Evolutionary conservation across 1,284 basidiomycete species (phyloP).

Genomic region (Neolentinus lepideus): DNA sequence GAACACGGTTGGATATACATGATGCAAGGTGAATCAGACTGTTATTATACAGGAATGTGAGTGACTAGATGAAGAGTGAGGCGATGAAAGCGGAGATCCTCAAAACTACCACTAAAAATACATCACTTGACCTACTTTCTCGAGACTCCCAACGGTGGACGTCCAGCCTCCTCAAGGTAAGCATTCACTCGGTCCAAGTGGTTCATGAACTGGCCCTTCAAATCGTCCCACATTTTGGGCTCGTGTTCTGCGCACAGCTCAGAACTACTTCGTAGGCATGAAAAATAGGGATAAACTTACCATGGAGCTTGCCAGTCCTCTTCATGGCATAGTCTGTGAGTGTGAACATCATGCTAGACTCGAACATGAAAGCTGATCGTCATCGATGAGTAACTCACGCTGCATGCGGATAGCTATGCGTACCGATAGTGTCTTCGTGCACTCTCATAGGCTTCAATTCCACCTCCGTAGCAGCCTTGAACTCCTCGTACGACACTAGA

Average conservation of each 20-base stretch:
- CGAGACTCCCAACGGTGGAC: conserved; percentile 19
- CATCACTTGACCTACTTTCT: background rate
- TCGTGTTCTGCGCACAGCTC: conserved; percentile 33
- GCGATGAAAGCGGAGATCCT: too few relatives aligned
- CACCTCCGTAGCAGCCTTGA: conserved; percentile 42
- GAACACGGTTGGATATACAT: too few relatives aligned
- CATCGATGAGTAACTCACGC: background rate
- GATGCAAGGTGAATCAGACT: too few relatives aligned
- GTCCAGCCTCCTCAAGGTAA: conserved; percentile 39
- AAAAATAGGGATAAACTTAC: conserved; percentile 23
- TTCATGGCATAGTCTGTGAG: conserved; percentile 59
- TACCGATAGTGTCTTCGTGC: conserved; percentile 48
- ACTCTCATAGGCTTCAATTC: conserved; percentile 44
- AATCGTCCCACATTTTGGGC: conserved; percentile 55
- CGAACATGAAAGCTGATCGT: conserved; percentile 57
- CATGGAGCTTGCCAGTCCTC: conserved; percentile 45
- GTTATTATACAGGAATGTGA: too few relatives aligned
- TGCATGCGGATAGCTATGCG: conserved; percentile 7
- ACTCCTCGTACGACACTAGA: conserved; percentile 49
- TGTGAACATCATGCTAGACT: conserved; percentile 54
- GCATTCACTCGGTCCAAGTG: conserved; percentile 49
- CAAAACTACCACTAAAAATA: too few relatives aligned
- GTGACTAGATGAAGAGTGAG: too few relatives aligned
- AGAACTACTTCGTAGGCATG: background rate
- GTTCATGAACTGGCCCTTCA: conserved; percentile 50